Conservation (phyloP, 768 basidiomycete genomes). For the Boletellus ananas region DNA sequence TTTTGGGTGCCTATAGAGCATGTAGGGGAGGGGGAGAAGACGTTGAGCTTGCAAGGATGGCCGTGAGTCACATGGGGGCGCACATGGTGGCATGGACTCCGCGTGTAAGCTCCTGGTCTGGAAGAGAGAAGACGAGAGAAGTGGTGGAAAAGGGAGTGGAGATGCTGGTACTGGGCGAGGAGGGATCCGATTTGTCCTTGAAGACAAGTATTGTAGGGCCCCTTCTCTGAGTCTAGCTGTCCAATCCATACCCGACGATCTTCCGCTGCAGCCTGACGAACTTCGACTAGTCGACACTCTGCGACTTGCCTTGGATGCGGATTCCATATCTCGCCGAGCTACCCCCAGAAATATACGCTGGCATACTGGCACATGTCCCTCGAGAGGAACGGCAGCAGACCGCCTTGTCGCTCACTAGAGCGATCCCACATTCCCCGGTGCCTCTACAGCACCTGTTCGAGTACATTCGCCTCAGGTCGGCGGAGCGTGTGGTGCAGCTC, state of each 20-base stretch:
- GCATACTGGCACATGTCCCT: constrained; percentile 53
- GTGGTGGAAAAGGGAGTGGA: constrained; percentile 50
- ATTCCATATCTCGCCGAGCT: constrained; percentile 33
- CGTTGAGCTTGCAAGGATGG: constrained; percentile 31
- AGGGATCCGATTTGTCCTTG: constrained; percentile 25
- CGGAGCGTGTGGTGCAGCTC: constrained; percentile 54
- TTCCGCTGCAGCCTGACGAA: too few species aligned
- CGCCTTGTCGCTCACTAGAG: constrained; percentile 55
- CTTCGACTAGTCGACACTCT: too few species aligned
- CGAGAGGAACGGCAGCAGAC: constrained; percentile 45
- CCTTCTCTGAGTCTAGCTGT: constrained; percentile 10
- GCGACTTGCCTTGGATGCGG: neutral
- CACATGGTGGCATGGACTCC: constrained; percentile 54
- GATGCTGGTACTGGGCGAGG: constrained; percentile 36
- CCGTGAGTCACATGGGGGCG: constrained; percentile 48
- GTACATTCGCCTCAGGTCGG: constrained; percentile 46
- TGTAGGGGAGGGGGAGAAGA: constrained; percentile 15
- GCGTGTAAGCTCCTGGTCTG: constrained; percentile 45
- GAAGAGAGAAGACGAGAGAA: constrained; percentile 42
- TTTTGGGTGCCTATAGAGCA: constrained; percentile 44
- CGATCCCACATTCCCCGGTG: constrained; percentile 59
- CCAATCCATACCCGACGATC: too few species aligned
- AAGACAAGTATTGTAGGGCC: constrained; percentile 29
- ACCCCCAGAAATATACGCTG: constrained; percentile 64
- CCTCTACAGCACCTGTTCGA: constrained; percentile 56